These are phyloP conservation scores for Isabelozyma gotoi DNA, from an alignment of 805 yeast genomes.

Conservation along the genomic window DNA sequence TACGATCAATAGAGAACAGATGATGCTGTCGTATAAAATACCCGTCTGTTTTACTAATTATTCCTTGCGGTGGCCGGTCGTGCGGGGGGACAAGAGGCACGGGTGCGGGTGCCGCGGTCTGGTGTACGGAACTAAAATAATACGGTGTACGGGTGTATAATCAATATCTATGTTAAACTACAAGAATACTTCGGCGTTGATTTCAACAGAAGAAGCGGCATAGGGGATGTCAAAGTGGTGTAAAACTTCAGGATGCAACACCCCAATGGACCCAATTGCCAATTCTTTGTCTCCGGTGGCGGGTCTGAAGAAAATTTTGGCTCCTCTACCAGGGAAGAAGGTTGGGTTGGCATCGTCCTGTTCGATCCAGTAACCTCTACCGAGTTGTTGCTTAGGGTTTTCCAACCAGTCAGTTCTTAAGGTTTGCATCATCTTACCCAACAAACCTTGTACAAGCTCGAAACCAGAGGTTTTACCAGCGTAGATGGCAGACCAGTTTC, in stretches of 20 bases:
- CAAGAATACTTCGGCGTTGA: conserved; percentile 85
- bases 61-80: neutral
- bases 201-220: conserved; percentile 89
- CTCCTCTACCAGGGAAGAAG: conserved; percentile 97
- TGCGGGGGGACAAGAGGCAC: neutral
- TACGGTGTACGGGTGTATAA: neutral
- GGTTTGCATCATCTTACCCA: conserved; percentile 95
- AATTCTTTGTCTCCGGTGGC: conserved; percentile 55
- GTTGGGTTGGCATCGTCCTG: conserved; percentile 65
- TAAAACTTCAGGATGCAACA: conserved; percentile 92
- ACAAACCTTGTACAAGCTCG: conserved; percentile 89
- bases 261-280: conserved; percentile 85
- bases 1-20: no score
- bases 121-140: no score
- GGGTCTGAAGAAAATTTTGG: conserved; percentile 74
- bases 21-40: neutral
- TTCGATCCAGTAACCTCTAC: conserved; percentile 86
- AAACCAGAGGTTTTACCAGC: conserved; percentile 96
- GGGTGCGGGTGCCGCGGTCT: neutral
- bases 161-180: conserved; percentile 23
- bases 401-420: conserved; percentile 84
- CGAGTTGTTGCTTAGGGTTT: conserved; percentile 46
- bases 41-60: neutral
- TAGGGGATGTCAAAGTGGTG: conserved; percentile 84
- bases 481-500: conserved; percentile 91